Percentiles rank a stretch among this genome's conserved stretches.
These are phyloP conservation scores for Canavalia ensiformis DNA, from an alignment of 306 rosid genomes.

Conservation along the genomic window DNA sequence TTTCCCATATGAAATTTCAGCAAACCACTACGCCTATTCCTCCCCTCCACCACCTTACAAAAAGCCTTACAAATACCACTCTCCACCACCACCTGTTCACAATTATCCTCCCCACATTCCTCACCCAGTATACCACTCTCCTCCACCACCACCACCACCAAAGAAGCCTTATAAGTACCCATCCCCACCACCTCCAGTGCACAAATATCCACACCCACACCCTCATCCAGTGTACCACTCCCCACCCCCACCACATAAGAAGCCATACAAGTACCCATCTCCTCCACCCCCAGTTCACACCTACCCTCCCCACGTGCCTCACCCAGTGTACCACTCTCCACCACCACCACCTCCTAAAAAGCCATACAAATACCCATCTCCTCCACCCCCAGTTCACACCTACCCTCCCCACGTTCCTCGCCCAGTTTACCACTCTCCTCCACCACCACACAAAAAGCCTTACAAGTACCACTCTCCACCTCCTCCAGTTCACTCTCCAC, in stretches of 20 bases:
- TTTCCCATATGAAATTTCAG: constrained; percentile 48
- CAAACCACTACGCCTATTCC: constrained; percentile 50
- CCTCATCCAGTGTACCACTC: constrained; percentile 21
- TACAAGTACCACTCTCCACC: constrained; percentile 44
- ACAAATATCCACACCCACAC: background rate
- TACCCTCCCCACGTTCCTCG: background rate
- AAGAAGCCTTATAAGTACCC: constrained; percentile 6
- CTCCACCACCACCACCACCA: constrained; percentile 42
- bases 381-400: constrained; percentile 44
- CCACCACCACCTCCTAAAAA: constrained; percentile 41
- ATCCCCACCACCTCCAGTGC: constrained; percentile 45
- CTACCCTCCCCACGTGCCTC: background rate
- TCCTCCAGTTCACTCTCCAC: constrained; percentile 41
- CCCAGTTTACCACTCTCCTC: constrained; percentile 45
- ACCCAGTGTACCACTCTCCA: constrained; percentile 20
- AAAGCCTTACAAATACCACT: constrained; percentile 9
- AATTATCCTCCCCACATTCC: background rate
- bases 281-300: constrained; percentile 45
- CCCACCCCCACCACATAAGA: constrained; percentile 25
- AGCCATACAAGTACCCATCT: constrained; percentile 12
- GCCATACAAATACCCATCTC: constrained; percentile 18
- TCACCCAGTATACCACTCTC: constrained; percentile 35
- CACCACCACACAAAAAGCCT: constrained; percentile 13
- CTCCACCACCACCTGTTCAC: constrained; percentile 41
- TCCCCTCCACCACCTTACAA: constrained; percentile 52